phyloP scores from a whole-genome alignment of 768 basidiomycete species.

The Mycena olivaceomarginata region DNA sequence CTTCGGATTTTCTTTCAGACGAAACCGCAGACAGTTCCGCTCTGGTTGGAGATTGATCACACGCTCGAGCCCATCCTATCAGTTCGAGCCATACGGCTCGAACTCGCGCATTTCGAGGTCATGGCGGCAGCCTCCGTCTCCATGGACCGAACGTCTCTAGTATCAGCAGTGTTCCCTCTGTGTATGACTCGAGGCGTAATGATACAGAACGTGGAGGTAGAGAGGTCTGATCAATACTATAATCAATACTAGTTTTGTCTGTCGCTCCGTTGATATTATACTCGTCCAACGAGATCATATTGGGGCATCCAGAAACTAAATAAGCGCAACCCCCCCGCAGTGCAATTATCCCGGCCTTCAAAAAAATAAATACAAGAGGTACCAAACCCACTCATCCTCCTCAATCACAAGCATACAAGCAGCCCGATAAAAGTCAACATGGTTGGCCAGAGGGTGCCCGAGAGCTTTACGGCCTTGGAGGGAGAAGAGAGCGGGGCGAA shows the following conservation, averaged over 20 bases:
- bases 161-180: background rate
- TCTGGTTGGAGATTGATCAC: background rate
- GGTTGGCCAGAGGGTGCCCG: background rate
- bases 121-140: too few species aligned
- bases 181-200: conserved; percentile 4
- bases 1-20: too few species aligned
- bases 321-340: background rate
- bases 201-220: background rate
- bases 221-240: too few species aligned
- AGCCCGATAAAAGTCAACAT: background rate
- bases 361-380: background rate
- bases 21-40: background rate
- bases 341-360: background rate
- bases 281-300: too few species aligned
- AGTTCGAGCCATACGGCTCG: background rate
- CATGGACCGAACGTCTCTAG: background rate
- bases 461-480: background rate
- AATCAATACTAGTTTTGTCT: too few species aligned
- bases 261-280: too few species aligned
- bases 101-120: background rate
- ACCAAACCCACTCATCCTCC: background rate
- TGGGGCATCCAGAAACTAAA: too few species aligned
- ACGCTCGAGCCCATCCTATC: background rate
- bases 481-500: background rate
- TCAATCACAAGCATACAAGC: background rate